These are phyloP conservation scores for Xylaria palmicola DNA, from an alignment of 495 filamentous ascomycete species.

Conservation along the genomic window DNA sequence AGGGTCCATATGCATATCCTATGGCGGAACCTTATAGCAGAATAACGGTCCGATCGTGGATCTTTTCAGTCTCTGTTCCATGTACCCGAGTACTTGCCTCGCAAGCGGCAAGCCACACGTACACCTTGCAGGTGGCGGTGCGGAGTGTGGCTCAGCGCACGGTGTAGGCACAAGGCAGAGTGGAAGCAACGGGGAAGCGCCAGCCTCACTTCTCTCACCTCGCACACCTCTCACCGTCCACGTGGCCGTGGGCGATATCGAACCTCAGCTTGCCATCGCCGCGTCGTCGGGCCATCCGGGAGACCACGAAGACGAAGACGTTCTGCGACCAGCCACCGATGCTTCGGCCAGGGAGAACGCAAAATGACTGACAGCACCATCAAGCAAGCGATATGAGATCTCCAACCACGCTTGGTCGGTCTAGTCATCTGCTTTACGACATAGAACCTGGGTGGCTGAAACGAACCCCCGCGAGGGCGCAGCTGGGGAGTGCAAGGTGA, in stretches of 20 bases:
- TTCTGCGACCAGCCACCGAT: background rate
- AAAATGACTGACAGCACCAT: constrained; percentile 7
- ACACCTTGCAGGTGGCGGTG: background rate
- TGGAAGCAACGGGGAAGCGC: too few relatives aligned
- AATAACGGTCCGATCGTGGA: background rate
- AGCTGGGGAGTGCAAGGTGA: background rate
- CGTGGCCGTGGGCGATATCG: constrained; percentile 2
- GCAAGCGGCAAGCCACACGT: background rate
- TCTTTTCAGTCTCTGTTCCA: background rate
- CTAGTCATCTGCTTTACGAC: background rate
- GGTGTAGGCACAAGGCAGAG: too few relatives aligned
- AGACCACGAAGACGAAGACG: background rate
- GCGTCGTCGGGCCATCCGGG: background rate
- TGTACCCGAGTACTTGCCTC: background rate
- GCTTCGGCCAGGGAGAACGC: background rate
- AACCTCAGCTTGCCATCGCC: background rate
- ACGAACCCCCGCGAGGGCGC: too few relatives aligned
- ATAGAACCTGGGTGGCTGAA: background rate
- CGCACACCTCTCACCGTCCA: constrained; percentile 9
- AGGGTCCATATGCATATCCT: background rate
- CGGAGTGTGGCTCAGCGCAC: background rate
- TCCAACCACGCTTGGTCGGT: background rate
- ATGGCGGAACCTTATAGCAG: background rate
- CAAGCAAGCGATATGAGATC: constrained; percentile 10
- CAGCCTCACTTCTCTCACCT: background rate